phyloP scores from a whole-genome alignment of 306 rosid species.

The Cotoneaster glaucophyllus region DNA sequence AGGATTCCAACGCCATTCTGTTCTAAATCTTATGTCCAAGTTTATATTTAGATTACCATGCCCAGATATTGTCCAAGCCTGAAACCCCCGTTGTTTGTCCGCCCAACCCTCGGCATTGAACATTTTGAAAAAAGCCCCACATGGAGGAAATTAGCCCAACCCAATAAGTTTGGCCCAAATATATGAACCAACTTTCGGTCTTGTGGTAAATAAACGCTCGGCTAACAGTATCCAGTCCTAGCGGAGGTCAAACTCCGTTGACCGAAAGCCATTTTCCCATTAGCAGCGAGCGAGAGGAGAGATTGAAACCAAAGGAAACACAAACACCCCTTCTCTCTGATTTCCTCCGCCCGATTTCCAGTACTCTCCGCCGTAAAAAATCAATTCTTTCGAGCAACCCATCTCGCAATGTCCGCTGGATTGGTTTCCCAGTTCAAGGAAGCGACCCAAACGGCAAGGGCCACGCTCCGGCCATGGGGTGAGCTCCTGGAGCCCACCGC shows the following conservation, averaged over 20 bases:
- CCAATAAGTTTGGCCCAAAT: background rate
- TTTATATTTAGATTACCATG: background rate
- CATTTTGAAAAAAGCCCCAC: no score
- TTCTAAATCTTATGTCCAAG: no score
- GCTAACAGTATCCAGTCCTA: background rate
- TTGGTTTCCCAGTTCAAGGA: slow-evolving; percentile 25
- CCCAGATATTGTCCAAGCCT: background rate
- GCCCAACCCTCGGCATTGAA: no score
- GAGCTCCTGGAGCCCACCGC: slow-evolving; percentile 35
- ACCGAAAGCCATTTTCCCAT: background rate
- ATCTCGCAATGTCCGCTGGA: slow-evolving; percentile 22
- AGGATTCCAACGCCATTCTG: no score
- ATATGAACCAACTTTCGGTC: background rate
- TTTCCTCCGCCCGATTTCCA: background rate
- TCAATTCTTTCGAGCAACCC: background rate
- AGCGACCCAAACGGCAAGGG: slow-evolving; percentile 22
- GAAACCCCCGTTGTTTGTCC: no score
- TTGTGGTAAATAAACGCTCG: background rate
- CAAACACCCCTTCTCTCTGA: background rate
- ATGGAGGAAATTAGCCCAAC: background rate
- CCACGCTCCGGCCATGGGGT: slow-evolving; percentile 55
- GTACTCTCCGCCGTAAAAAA: background rate
- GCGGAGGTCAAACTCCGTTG: background rate
- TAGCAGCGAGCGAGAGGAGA: background rate
- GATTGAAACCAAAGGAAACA: background rate